phyloP scores from a whole-genome alignment of 768 basidiomycete genomes.

The Clitopilus passeckerianus region DNA sequence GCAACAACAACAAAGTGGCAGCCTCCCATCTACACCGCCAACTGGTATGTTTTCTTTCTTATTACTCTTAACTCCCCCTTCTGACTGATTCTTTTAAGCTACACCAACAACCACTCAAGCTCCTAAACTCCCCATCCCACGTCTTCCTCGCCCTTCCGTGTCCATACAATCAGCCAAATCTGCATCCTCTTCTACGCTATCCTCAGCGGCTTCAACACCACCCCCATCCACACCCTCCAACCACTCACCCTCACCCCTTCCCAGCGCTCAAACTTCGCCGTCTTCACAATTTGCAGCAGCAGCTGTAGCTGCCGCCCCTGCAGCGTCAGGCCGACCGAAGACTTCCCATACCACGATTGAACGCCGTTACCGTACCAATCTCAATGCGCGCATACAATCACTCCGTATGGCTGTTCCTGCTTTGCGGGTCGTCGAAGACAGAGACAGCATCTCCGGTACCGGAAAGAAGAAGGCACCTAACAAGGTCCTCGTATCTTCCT shows the following conservation, averaged over 20 bases:
- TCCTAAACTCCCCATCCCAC: constrained; percentile 33
- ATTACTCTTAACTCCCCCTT: constrained; percentile 2
- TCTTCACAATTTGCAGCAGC: constrained; percentile 7
- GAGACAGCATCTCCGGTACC: constrained; percentile 19
- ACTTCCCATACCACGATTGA: constrained; percentile 90
- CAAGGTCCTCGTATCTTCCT: constrained; percentile 23
- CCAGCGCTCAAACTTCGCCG: constrained; percentile 2
- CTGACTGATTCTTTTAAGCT: constrained; percentile 5
- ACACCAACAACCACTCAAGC: constrained; percentile 11
- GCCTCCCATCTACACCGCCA: constrained; percentile 14
- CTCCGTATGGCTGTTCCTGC: constrained; percentile 81
- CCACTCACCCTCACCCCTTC: constrained; percentile 9
- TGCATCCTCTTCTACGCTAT: constrained; percentile 18
- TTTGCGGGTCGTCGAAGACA: constrained; percentile 69
- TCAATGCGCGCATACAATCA: constrained; percentile 81
- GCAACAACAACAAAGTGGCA: neutral
- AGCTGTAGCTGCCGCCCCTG: constrained; percentile 4
- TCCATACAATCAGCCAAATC: constrained; percentile 3
- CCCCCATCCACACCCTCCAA: constrained; percentile 33
- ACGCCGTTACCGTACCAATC: constrained; percentile 81
- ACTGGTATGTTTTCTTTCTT: neutral
- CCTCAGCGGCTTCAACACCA: constrained; percentile 37
- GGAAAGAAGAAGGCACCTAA: constrained; percentile 45
- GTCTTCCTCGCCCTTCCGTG: constrained; percentile 23
- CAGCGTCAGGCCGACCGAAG: constrained; percentile 50